These are phyloP conservation scores for Schoenoplectus tabernaemontani DNA, from an alignment of 202 grass and related monocot species.

Conservation along the genomic window DNA sequence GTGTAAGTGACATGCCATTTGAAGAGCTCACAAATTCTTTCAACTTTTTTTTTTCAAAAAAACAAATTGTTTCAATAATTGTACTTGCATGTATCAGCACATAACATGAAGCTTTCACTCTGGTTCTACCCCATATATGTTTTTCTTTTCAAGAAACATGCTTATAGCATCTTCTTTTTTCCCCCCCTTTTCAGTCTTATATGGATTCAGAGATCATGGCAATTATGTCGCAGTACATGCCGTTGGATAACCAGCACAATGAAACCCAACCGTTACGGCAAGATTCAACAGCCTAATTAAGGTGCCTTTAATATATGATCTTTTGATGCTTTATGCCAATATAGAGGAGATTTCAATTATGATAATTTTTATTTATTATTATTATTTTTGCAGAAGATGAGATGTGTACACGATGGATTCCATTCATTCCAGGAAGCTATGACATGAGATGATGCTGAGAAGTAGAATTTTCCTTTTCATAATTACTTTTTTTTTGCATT, in stretches of 20 bases:
- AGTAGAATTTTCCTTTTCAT: not conserved
- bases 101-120: not conserved
- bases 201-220: conserved; percentile 99
- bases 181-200: conserved; percentile 47
- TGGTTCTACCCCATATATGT: not conserved
- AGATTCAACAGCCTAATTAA: conserved; percentile 44
- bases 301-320: not conserved
- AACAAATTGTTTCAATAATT: not conserved
- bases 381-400: conserved; percentile 13
- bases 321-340: not conserved
- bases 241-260: conserved; percentile 71
- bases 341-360: not conserved
- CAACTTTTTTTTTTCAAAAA: not conserved
- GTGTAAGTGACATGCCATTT: conserved; percentile 32
- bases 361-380: not conserved
- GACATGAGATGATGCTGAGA: not conserved
- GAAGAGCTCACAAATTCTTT: not conserved
- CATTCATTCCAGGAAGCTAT: not conserved
- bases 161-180: not conserved
- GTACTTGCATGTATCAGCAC: not conserved
- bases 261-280: conserved; percentile 61
- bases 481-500: not conserved
- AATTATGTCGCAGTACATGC: conserved; percentile 99
- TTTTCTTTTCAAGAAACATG: not conserved
- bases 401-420: not conserved